Evolutionary conservation across 202 grass and related monocot species (phyloP), one percentile per base, ranked within the genome.

Genomic region (Sporobolus alterniflorus): DNA sequence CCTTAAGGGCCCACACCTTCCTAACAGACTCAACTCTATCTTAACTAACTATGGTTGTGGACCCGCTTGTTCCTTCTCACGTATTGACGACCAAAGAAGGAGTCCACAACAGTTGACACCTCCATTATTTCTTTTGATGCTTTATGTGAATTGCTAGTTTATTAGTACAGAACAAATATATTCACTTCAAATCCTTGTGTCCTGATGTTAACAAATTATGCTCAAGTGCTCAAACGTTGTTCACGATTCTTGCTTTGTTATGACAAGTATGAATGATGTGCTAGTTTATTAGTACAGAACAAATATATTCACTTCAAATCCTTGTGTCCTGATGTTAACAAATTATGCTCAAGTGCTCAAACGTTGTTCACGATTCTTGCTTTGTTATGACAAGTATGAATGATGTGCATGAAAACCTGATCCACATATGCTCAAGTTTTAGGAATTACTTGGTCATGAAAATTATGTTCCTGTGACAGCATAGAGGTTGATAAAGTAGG

Each of bases 91-190:
- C n/a, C n/a, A n/a, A n/a, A n/a, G n/a, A n/a, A n/a, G n/a, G n/a
- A n/a, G n/a, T n/a, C n/a, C n/a, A n/a, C n/a, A 7, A 42, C 50
- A 61, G 33, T 74, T 78, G 16, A 9, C 3, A 31, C 22, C 26
- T 77, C 72, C 44, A 74, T 79, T 69, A 12, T 73, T 74, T 68
- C 41, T 77, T 77, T 34, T 47, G 61, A 69, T 63, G 14, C 40
- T 83, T 50, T 17, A 0, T 80, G 2, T 52, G 43, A 30, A 33
- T 55, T 25, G 32, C 50, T 12, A 4, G 14, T 22, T 55, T 22
- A 7, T 39, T 39, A 39, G 36, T 56, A 56, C 11, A 55, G 1
- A 36, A 76, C 75, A 29, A 61, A 20, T 40, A 21, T 13, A 0
- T 52, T 56, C 18, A 49, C 1, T 54, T 33, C 9, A 25, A 56